phyloP scores from a whole-genome alignment of 2,329 filamentous ascomycete species.

The Scedosporium boydii region DNA sequence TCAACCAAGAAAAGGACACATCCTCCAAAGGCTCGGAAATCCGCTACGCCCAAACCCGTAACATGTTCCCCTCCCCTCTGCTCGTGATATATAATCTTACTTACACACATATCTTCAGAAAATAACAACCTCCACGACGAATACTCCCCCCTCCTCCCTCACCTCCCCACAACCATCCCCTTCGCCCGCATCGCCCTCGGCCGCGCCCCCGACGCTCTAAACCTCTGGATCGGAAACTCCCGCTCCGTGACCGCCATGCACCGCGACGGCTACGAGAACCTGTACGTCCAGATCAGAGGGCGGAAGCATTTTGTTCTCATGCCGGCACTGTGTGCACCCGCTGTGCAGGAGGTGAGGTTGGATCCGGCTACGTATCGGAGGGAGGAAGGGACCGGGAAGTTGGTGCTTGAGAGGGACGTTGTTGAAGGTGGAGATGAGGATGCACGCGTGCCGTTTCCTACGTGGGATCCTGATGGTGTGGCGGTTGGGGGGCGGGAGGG shows the following conservation, averaged over 20 bases:
- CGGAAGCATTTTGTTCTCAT: constrained; percentile 67
- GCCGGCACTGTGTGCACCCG: constrained; percentile 60
- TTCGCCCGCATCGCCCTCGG: constrained; percentile 66
- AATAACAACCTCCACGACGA: constrained; percentile 75
- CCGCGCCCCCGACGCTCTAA: constrained; percentile 61
- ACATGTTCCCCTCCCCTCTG: constrained; percentile 16
- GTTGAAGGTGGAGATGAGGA: constrained; percentile 20
- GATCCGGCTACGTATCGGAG: constrained; percentile 48
- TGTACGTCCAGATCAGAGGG: constrained; percentile 69
- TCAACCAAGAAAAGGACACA: constrained; percentile 40
- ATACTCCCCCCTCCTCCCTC: constrained; percentile 51
- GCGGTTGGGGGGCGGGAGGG: constrained; percentile 8
- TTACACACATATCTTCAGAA: constrained; percentile 33
- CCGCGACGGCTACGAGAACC: constrained; percentile 78
- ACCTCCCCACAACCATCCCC: constrained; percentile 55
- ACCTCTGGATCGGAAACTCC: constrained; percentile 74
- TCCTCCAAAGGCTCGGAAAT: constrained; percentile 34
- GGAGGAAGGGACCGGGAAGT: constrained; percentile 15
- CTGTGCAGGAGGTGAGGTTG: constrained; percentile 55
- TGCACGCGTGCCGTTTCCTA: constrained; percentile 53
- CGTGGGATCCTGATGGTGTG: constrained; percentile 54
- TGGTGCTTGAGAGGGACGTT: constrained; percentile 5
- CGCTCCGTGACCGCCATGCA: constrained; percentile 63
- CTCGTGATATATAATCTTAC: background rate
- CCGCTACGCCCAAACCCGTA: constrained; percentile 68